These are phyloP conservation scores for Fusarium ramigenum DNA, from an alignment of 2,329 filamentous ascomycete species.

Conservation along the genomic window DNA sequence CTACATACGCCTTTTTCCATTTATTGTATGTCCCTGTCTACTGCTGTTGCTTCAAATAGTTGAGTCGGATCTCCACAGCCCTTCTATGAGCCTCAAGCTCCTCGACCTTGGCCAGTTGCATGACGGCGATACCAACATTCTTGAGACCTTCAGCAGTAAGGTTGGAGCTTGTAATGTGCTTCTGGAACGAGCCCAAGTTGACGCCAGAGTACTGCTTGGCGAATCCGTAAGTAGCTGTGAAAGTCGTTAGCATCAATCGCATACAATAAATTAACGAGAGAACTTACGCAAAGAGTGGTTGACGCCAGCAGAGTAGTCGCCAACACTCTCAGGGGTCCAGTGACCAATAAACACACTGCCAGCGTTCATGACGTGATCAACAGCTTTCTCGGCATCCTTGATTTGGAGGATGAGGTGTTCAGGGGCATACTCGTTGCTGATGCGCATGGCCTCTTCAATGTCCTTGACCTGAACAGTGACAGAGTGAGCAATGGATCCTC, in stretches of 20 bases:
- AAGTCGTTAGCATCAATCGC: slow-evolving; percentile 32
- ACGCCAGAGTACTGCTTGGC: slow-evolving; percentile 99
- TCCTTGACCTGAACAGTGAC: slow-evolving; percentile 82
- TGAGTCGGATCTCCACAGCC: slow-evolving; percentile 84
- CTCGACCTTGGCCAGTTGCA: slow-evolving; percentile 94
- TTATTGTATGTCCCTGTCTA: slow-evolving; percentile 18
- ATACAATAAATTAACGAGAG: background rate
- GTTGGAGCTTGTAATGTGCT: slow-evolving; percentile 96
- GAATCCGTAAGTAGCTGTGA: slow-evolving; percentile 90
- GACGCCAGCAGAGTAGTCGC: slow-evolving; percentile 97
- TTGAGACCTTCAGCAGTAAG: slow-evolving; percentile 84
- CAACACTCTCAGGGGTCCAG: slow-evolving; percentile 98
- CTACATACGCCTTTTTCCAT: slow-evolving; percentile 20
- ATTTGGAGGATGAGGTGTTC: slow-evolving; percentile 96
- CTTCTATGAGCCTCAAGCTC: slow-evolving; percentile 93
- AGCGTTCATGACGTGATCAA: slow-evolving; percentile 87
- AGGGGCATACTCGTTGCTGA: slow-evolving; percentile 94
- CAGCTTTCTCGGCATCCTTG: slow-evolving; percentile 75
- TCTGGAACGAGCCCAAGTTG: slow-evolving; percentile 94
- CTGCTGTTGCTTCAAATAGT: slow-evolving; percentile 54
- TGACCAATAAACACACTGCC: slow-evolving; percentile 95
- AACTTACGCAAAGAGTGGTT: slow-evolving; percentile 96
- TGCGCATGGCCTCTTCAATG: slow-evolving; percentile 76
- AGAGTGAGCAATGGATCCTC: slow-evolving; percentile 89
- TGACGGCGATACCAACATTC: slow-evolving; percentile 89